phyloP scores from a whole-genome alignment of 805 yeast genomes.

The Yarrowia phangngaensis region DNA sequence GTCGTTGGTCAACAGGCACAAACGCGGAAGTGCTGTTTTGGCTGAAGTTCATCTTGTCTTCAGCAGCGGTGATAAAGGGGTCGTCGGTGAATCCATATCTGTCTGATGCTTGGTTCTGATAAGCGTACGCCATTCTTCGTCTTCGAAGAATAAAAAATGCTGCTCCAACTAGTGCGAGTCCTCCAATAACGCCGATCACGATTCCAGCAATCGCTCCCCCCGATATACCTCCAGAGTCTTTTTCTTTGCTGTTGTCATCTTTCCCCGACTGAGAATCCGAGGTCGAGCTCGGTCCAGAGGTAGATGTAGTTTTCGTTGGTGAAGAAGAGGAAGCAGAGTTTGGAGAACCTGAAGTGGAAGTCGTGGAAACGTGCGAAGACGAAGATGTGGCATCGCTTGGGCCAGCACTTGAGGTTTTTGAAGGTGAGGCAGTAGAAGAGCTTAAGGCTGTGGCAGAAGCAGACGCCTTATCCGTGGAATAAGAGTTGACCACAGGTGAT shows the following conservation, averaged over 20 bases:
- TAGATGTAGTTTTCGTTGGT: too few relatives aligned
- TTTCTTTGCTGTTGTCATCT: slow-evolving; percentile 33
- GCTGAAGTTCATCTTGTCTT: slow-evolving; percentile 32
- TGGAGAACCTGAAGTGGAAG: slow-evolving; percentile 26
- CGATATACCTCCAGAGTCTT: slow-evolving; percentile 32
- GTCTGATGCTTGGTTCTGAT: slow-evolving; percentile 35
- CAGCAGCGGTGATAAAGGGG: slow-evolving; percentile 36
- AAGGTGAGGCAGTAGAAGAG: slow-evolving; percentile 29
- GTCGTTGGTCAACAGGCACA: slow-evolving; percentile 55
- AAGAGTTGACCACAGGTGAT: slow-evolving; percentile 8
- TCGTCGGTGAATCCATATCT: slow-evolving; percentile 38
- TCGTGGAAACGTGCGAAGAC: slow-evolving; percentile 26
- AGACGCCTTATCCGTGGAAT: slow-evolving; percentile 18
- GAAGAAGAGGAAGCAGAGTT: slow-evolving; percentile 29
- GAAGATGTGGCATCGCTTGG: slow-evolving; percentile 29
- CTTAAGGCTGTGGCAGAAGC: slow-evolving; percentile 30
- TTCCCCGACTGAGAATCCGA: slow-evolving; percentile 33
- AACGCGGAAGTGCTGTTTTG: slow-evolving; percentile 25
- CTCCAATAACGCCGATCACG: slow-evolving; percentile 53
- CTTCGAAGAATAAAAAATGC: slow-evolving; percentile 45
- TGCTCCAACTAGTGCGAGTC: slow-evolving; percentile 44
- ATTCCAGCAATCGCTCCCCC: slow-evolving; percentile 60
- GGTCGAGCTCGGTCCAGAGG: slow-evolving; percentile 25
- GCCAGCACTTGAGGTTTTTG: too few relatives aligned
- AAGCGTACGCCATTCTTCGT: slow-evolving; percentile 42